Base-by-base conservation (phyloP, 23 red algal species). In the Gracilaria gracilis region DNA sequence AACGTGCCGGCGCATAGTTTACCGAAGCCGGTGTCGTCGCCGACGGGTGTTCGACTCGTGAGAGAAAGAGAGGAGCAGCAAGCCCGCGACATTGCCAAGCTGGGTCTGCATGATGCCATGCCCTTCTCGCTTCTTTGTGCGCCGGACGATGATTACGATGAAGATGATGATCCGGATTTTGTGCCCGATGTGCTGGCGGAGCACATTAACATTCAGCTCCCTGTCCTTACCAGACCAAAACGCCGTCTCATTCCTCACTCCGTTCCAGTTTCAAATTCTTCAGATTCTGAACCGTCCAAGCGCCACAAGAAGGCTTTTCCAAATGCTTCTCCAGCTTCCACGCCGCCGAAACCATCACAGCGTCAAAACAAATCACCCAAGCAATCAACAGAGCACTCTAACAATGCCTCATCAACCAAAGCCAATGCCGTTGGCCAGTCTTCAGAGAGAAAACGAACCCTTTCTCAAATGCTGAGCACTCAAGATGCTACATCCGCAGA, bases 161-260 rank as follows among this genome's bases (percentile, higher is more conserved):
- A 89, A 37, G 72, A 79, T 13, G 47, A 61, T 31, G 86, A 89
- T 70, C 86, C 86, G 25, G 70, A 80, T n/a, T 89, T 79, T 39
- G 46, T 67, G 13, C 86, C 72, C 54, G 27, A 3, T 20, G 38
- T 16, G 2, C 67, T 79, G 31, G 71, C 79, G 14, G 31, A 79
- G 13, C 20, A 34, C 3, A 32, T 42, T 25, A 37, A 59, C 8
- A 27, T 54, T 39, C 12, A 28, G 4, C 48, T 73, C 2, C 65
- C 39, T n/a, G 13, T 25, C 0, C 32, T 20, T 23, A 54, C 33
- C 28, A 53, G 42, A 23, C 64, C 64, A 23, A 50, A 38, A 36
- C 86, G 86, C 15, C 42, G 49, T 1, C 5, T 48, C 0, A 51
- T 62, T 38, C 46, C 42, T 80, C 32, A 36, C 12, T 17, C 16